Percentiles rank a stretch among this genome's conserved stretches.
phyloP scores from a whole-genome alignment of 768 basidiomycete species.

The Solioccasus polychromus region DNA sequence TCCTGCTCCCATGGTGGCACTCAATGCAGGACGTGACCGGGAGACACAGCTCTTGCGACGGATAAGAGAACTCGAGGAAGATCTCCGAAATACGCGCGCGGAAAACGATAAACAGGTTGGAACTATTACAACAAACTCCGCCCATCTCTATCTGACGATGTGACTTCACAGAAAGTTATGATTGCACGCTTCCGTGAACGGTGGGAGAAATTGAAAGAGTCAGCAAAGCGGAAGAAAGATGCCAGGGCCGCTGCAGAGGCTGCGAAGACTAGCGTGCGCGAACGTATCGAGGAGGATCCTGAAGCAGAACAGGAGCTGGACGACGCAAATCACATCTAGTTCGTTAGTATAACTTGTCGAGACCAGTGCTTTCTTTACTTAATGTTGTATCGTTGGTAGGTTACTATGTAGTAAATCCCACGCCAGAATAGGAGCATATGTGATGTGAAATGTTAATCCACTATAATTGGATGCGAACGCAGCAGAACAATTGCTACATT shows the following conservation, averaged over 20 bases:
- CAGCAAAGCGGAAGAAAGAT: slow-evolving; percentile 82
- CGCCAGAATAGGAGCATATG: no score
- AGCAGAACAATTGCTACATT: no score
- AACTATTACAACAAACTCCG: slow-evolving; percentile 9
- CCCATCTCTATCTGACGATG: slow-evolving; percentile 11
- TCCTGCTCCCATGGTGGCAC: slow-evolving; percentile 46
- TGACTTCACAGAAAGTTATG: slow-evolving; percentile 71
- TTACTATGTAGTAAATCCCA: no score
- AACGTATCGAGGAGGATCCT: slow-evolving; percentile 67
- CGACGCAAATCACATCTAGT: slow-evolving; percentile 8
- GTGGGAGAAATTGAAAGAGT: slow-evolving; percentile 89
- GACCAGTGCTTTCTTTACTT: no score
- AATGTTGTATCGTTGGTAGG: slow-evolving; percentile 11
- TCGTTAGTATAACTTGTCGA: no score
- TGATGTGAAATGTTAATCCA: no score
- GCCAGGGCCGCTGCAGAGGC: slow-evolving; percentile 53
- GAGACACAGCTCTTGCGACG: slow-evolving; percentile 48
- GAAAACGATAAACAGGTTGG: slow-evolving; percentile 85
- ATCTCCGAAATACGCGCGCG: slow-evolving; percentile 53
- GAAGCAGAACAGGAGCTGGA: slow-evolving; percentile 62
- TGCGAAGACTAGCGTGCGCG: slow-evolving; percentile 46
- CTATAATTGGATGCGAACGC: no score
- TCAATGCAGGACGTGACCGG: slow-evolving; percentile 54
- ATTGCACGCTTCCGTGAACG: slow-evolving; percentile 80
- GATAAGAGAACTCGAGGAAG: slow-evolving; percentile 79